phyloP scores from a whole-genome alignment of 768 basidiomycete species.

The Boletus patriciae region DNA sequence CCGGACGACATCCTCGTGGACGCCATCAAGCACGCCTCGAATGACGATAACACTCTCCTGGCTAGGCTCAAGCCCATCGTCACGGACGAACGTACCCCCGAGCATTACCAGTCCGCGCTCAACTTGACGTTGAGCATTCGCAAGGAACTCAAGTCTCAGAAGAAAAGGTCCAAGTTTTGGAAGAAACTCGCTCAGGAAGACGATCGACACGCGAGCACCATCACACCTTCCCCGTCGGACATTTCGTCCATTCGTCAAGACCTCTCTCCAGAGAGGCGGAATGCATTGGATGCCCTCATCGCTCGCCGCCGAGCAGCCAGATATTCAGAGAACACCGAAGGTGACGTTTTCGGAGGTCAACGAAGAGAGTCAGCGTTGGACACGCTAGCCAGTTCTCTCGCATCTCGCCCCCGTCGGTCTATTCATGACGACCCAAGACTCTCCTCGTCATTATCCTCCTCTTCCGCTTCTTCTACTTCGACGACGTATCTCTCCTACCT shows the following conservation, averaged over 20 bases:
- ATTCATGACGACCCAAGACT: conserved; percentile 11
- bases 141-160: conserved; percentile 43
- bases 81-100: conserved; percentile 37
- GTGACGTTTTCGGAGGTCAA: conserved; percentile 28
- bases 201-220: conserved; percentile 11
- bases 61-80: conserved; percentile 40
- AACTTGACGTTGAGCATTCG: conserved; percentile 46
- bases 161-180: conserved; percentile 47
- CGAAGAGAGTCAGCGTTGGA: conserved; percentile 18
- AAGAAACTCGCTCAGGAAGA: conserved; percentile 42
- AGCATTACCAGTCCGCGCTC: conserved; percentile 48
- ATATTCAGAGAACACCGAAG: conserved; percentile 10
- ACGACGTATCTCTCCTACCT: conserved; percentile 16
- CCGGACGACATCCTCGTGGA: conserved; percentile 45
- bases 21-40: conserved; percentile 44
- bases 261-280: conserved; percentile 26
- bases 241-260: conserved; percentile 30
- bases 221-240: conserved; percentile 35
- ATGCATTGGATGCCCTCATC: conserved; percentile 41
- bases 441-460: conserved; percentile 20
- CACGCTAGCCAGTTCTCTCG: conserved; percentile 21
- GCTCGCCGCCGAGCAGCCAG: conserved; percentile 24
- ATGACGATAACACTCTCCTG: conserved; percentile 42
- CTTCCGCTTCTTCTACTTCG: conserved; percentile 24
- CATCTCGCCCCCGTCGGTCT: conserved; percentile 25